A percentile compares a stretch with the other conserved stretches of the same genome.
Evolutionary conservation across 805 yeast species (phyloP).

Genomic region (Trichomonascus vanleenenianus): DNA sequence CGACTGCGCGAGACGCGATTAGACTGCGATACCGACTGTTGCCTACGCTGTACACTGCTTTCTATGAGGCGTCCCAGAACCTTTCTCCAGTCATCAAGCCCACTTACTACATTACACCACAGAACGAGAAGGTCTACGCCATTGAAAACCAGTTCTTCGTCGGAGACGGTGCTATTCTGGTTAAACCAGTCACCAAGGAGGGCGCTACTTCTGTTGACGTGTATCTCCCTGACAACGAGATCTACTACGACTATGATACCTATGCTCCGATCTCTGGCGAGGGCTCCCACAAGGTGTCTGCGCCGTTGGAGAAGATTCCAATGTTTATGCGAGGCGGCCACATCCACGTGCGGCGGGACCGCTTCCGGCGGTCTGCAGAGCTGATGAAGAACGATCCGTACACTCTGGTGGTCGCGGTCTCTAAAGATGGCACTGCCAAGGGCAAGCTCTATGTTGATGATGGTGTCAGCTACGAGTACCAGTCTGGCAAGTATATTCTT

Average conservation of each 20-base stretch:
- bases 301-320: slow-evolving; percentile 52
- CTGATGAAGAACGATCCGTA: slow-evolving; percentile 76
- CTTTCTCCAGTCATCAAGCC: slow-evolving; percentile 62
- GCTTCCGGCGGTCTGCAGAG: slow-evolving; percentile 64
- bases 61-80: slow-evolving; percentile 48
- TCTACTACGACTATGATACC: slow-evolving; percentile 23
- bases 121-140: slow-evolving; percentile 38
- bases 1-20: slow-evolving; percentile 61
- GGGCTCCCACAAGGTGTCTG: slow-evolving; percentile 7
- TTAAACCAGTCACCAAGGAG: slow-evolving; percentile 69
- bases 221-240: slow-evolving; percentile 40
- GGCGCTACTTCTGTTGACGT: slow-evolving; percentile 36
- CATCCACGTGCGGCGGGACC: slow-evolving; percentile 55
- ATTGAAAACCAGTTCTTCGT: slow-evolving; percentile 81
- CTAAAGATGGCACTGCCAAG: slow-evolving; percentile 39
- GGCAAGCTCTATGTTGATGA: slow-evolving; percentile 74
- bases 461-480: slow-evolving; percentile 61
- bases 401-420: slow-evolving; percentile 58
- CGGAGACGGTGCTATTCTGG: slow-evolving; percentile 62
- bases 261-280: slow-evolving; percentile 1
- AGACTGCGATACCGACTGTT: slow-evolving; percentile 65
- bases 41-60: slow-evolving; percentile 75
- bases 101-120: slow-evolving; percentile 25
- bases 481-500: slow-evolving; percentile 42
- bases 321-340: slow-evolving; percentile 70